These are phyloP conservation scores for Immersiporthe knoxdaviesiana DNA, from an alignment of 2,329 filamentous ascomycete genomes.

Conservation along the genomic window DNA sequence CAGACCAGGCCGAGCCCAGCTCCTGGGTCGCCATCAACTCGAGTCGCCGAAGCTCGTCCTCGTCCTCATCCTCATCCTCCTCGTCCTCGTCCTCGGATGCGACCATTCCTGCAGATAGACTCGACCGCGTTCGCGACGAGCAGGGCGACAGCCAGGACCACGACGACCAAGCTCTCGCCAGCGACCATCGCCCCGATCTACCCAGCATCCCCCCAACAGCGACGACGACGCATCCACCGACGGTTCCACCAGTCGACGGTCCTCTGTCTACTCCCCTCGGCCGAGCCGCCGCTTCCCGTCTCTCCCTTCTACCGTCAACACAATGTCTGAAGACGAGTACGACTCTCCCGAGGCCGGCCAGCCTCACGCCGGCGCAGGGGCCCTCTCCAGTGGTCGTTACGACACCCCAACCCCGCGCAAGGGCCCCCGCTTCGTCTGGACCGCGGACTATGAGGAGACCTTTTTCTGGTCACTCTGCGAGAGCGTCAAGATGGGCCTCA, in stretches of 20 bases:
- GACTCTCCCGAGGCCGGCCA: constrained; percentile 29
- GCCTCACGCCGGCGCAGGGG: constrained; percentile 27
- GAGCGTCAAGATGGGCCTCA: constrained; percentile 59
- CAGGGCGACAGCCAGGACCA: background rate
- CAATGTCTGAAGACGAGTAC: constrained; percentile 42
- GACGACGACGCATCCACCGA: background rate
- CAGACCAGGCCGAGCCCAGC: constrained; percentile 17
- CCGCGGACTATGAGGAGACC: constrained; percentile 59
- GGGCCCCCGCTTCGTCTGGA: constrained; percentile 63
- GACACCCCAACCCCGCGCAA: constrained; percentile 37
- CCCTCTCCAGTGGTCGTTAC: constrained; percentile 28
- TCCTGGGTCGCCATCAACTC: constrained; percentile 24
- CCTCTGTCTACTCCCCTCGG: constrained; percentile 8
- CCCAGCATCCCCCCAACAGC: constrained; percentile 29
- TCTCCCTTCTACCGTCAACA: constrained; percentile 14
- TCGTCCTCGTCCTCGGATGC: constrained; percentile 6
- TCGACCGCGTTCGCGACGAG: background rate
- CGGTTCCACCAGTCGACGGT: background rate
- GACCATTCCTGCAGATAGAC: background rate
- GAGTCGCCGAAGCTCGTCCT: background rate
- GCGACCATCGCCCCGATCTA: constrained; percentile 46
- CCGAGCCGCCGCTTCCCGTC: constrained; percentile 14
- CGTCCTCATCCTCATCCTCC: no score
- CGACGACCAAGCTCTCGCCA: constrained; percentile 42
- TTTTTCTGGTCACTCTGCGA: constrained; percentile 65